These are phyloP conservation scores for Rhodomyrtus psidioides DNA, from an alignment of 441 rosid species.

Conservation along the genomic window DNA sequence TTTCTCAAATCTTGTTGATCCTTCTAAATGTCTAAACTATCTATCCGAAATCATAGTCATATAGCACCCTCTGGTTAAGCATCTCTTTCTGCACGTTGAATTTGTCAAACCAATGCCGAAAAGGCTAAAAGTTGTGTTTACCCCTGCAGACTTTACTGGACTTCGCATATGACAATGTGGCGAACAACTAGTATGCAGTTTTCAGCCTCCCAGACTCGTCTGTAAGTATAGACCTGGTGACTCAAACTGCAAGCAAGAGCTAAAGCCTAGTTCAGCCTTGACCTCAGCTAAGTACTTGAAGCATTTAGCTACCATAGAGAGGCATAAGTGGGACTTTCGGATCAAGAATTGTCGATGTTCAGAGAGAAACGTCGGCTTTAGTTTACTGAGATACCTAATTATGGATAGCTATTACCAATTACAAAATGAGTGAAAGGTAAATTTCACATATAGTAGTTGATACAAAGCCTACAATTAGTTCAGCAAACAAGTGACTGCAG, in stretches of 20 bases:
- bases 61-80: too few species aligned
- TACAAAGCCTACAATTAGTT: too few species aligned
- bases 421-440: too few species aligned
- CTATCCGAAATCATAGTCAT: neutral
- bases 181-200: constrained; percentile 51
- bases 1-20: neutral
- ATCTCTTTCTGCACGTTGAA: neutral
- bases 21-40: neutral
- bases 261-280: neutral
- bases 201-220: constrained; percentile 75
- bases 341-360: too few species aligned
- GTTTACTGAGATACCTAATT: too few species aligned
- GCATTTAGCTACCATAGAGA: neutral
- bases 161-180: constrained; percentile 58
- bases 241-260: neutral
- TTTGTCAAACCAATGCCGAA: neutral
- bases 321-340: neutral
- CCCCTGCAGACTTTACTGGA: constrained; percentile 58
- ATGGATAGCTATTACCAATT: too few species aligned
- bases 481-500: too few species aligned
- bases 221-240: constrained; percentile 35
- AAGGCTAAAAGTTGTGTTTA: neutral
- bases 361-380: too few species aligned
- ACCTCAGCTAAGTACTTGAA: neutral
- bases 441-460: too few species aligned